Evolutionary conservation across 441 rosid species (phyloP).

Genomic region (Pelargonium cotyledonis): DNA sequence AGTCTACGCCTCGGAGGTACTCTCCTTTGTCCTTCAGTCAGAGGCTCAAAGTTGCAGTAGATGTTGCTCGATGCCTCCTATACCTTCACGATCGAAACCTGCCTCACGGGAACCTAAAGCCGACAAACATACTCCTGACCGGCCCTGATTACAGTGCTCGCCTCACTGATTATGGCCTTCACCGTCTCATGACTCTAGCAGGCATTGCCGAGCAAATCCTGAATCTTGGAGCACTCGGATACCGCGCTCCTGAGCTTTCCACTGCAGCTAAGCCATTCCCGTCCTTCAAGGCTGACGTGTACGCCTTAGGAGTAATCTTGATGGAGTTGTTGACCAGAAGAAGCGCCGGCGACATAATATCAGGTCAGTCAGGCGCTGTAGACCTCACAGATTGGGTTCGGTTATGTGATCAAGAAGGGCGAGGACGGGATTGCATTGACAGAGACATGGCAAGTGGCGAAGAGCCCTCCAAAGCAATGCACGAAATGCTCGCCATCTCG

Average conservation of each 20-base stretch:
- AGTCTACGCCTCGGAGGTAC: conserved; percentile 84
- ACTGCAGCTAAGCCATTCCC: conserved; percentile 55
- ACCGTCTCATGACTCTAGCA: conserved; percentile 74
- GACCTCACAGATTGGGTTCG: conserved; percentile 88
- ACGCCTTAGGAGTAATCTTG: conserved; percentile 80
- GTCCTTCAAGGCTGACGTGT: conserved; percentile 73
- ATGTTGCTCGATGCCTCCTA: conserved; percentile 64
- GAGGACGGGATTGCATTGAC: conserved; percentile 88
- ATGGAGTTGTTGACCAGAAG: conserved; percentile 85
- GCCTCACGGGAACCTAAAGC: conserved; percentile 87
- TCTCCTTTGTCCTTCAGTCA: conserved; percentile 64
- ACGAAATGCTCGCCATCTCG: conserved; percentile 73
- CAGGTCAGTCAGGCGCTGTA: conserved; percentile 89
- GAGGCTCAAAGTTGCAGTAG: conserved; percentile 72
- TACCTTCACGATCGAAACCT: conserved; percentile 76
- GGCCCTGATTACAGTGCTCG: conserved; percentile 42
- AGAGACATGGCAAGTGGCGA: conserved; percentile 80
- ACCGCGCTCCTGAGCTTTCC: conserved; percentile 78
- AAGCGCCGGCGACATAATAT: conserved; percentile 90
- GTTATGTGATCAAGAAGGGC: conserved; percentile 76
- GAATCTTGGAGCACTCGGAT: conserved; percentile 89
- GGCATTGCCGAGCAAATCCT: conserved; percentile 82
- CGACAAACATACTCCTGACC: conserved; percentile 66
- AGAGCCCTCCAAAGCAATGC: conserved; percentile 77
- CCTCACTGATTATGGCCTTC: conserved; percentile 72